Evolutionary conservation across 2,329 filamentous ascomycete genomes (phyloP), one percentile per base, ranked within the genome.

Genomic region (Purpureocillium takamizusanense): DNA sequence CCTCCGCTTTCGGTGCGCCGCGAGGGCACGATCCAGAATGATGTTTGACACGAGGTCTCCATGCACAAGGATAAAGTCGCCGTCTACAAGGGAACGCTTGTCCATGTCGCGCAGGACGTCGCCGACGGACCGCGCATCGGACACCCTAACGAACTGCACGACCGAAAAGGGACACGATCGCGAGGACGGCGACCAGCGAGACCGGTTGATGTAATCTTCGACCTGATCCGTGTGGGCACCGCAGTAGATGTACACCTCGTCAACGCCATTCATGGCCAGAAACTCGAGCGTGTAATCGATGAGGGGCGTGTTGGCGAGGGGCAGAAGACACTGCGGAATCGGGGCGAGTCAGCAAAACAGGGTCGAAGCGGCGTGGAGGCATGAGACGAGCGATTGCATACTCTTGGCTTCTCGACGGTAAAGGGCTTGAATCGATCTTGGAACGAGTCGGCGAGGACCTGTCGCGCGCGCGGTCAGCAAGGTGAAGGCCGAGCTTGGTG

Each of bases 231-330:
- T 84, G 59, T 95, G 88, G 21, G 86, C 81, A 43, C 87, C 86
- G 51, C 84, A 90, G 66, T 95, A 97, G 42, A 98, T 76, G 58
- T 85, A 94, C 38, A 97, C 84, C 48, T 95, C 86, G 51, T 92
- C 81, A n/a, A 97, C 88, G 41, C 89, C 88, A 42, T 92, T 88
- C 73, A 90, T 90, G 47, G 88, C 88, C 1, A 98, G 79, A 54
- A 95, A 97, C 56, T 97, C 89, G 53, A 97, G 80, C 4, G 90
- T 97, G 60, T 98, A 97, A 62, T 98, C 92, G 64, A 98, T 94
- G 46, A 98, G 71, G 28, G 92, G 90, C 2, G 83, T 89, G 60
- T 97, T 97, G 43, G 87, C 92, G 43, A 98, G 74, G 10, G 90
- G 88, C 7, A 98, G 72, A 25, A 98, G 81, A 67, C 92, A 97